Base-by-base conservation (phyloP, 2,329 filamentous ascomycete genomes). In the Mariannaea elegans region DNA sequence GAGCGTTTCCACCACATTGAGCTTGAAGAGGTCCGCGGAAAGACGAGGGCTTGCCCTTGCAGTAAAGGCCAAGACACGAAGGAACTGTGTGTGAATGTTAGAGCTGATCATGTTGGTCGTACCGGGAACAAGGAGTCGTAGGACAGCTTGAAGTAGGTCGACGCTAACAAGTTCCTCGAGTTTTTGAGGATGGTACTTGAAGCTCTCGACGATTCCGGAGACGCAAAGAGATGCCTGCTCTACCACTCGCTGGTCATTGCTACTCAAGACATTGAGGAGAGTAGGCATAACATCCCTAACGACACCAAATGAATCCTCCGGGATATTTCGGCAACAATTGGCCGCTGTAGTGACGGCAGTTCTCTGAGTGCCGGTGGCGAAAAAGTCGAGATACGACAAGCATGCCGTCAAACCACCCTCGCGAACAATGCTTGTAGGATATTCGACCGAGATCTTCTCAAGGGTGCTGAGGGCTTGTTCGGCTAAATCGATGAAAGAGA, bases 231-330 rank as follows among this genome's bases (percentile, higher is more conserved):
- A 97, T 10, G 92, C 95, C 75, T 99, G 94, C 75, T 99, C 95
- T 18, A 99, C 94, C 14, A 99, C 96, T 65, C 94, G 92, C 72
- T 97, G 95, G 72, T 99, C 95, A 76, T 86, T 97, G 80, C 94
- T 98, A 56, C 87, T 87, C 36, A 99, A 82, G 13, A 98, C 95
- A 71, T 93, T 93, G 59, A 97, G 87, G 29, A 99, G 84, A 23
- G 93, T 97, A 7, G 94, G 94, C 95, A 99, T 99, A 39, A 97
- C 95, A 76, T 97, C 94, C 72, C 90, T 88, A 47, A 99, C 91
- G 9, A 96, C 94, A 1, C 88, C 82, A 72, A 99, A 99, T 0
- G 93, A 96, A 71, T 98, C 95, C 69, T 94, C 90, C 1, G 94
- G 92, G 16, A 99, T 95, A 73, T 97, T 97, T 64, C 95, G 91